phyloP scores from a whole-genome alignment of 441 rosid genomes.

The Pelargonium cotyledonis region DNA sequence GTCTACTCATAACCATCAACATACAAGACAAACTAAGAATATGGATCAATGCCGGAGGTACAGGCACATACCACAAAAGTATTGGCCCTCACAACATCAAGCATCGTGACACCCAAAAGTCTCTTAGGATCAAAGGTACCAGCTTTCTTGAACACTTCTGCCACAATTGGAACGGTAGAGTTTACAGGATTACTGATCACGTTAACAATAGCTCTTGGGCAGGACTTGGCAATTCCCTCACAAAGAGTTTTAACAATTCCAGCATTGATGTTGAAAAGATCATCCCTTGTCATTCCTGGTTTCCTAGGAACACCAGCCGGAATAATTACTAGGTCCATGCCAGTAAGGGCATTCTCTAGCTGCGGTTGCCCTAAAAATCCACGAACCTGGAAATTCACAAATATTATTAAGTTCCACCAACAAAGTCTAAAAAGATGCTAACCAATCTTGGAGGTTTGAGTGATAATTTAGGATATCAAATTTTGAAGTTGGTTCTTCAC shows the following conservation, averaged over 20 bases:
- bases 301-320: slow-evolving; percentile 95
- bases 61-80: slow-evolving; percentile 59
- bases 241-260: slow-evolving; percentile 80
- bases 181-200: slow-evolving; percentile 85
- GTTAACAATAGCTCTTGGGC: slow-evolving; percentile 70
- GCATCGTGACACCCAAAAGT: slow-evolving; percentile 76
- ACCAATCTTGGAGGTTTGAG: background rate
- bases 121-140: slow-evolving; percentile 80
- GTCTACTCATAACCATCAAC: background rate
- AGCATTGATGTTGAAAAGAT: slow-evolving; percentile 84
- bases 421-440: background rate
- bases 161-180: slow-evolving; percentile 82
- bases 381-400: slow-evolving; percentile 41
- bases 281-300: slow-evolving; percentile 95
- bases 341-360: slow-evolving; percentile 63
- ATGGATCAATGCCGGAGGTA: background rate
- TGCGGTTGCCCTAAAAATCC: slow-evolving; percentile 78
- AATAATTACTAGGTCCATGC: slow-evolving; percentile 83
- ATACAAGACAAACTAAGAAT: background rate
- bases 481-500: background rate
- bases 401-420: background rate
- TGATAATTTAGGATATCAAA: background rate
- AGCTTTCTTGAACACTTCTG: slow-evolving; percentile 82
- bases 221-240: slow-evolving; percentile 65
- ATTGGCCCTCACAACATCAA: slow-evolving; percentile 84